Evolutionary conservation across 176 grass and related monocot genomes (phyloP), one percentile per base, ranked within the genome.

Genomic region (Tuctoria greenei): DNA sequence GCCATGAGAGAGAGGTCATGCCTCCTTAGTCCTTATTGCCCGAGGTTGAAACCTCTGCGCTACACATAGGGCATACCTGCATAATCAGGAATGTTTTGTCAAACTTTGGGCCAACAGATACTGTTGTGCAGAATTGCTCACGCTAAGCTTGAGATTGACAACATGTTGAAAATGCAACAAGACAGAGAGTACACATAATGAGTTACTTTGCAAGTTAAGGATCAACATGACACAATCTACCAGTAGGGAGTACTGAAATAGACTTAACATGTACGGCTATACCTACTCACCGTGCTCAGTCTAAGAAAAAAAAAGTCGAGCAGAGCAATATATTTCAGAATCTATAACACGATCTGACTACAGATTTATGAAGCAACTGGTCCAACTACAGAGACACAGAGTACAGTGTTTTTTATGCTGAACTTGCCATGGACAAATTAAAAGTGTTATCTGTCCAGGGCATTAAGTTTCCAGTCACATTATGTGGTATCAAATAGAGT

Each of bases 61-160:
- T 93, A 72, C 93, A 97, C 85, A 97, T 86, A 46, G 93, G 93
- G 67, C 93, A 97, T 57, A 81, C 85, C 93, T 97, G 72, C 82
- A 75, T 60, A 52, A 21, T 44, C 31, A 81, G 40, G 41, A 25
- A 39, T 18, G 62, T 14, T 31, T 87, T 34, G 69, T 88, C 44
- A 83, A 23, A 37, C 69, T 23, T 74, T 57, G n/a, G 24, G 10
- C 24, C 57, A 56, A 13, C 11, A 17, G 1, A 64, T 17, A 43
- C 17, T 52, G 45, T 17, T 21, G 10, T 62, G 8, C 52, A 55
- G 4, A 64, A 60, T 24, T 66, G 45, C 31, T 8, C 54, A 31
- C 21, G n/a, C 16, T 41, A 70, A 24, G 10, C n/a, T 21, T 51
- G 42, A 87, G 37, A 42, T 4, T 68, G 51, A 46, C 25, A 76